Evolutionary conservation across 352 stramenopile species (phyloP).

Genomic region (Blastocystis sp.): DNA sequence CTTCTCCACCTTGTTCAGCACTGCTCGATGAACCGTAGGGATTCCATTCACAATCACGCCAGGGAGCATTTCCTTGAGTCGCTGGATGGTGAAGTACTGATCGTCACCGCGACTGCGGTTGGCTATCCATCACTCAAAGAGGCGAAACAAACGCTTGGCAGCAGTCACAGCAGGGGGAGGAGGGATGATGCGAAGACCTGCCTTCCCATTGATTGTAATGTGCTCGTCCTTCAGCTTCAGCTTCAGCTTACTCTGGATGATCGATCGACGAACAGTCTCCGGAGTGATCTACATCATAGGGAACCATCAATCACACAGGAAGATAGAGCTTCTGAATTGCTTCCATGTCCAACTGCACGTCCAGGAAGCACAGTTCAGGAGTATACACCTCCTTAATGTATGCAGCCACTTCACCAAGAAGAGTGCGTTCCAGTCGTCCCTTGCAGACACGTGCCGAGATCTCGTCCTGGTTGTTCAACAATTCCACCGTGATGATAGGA

Average conservation of each 20-base stretch:
- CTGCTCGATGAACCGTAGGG: conserved; percentile 88
- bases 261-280: conserved; percentile 79
- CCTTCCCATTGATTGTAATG: conserved; percentile 71
- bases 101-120: conserved; percentile 71
- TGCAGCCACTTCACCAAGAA: conserved; percentile 81
- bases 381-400: conserved; percentile 97
- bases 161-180: conserved; percentile 67
- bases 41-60: conserved; percentile 96
- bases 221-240: conserved; percentile 78
- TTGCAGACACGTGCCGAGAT: conserved; percentile 94
- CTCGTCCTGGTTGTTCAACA: conserved; percentile 77
- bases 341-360: conserved; percentile 90
- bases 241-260: conserved; percentile 78
- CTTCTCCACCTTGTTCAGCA: conserved; percentile 94
- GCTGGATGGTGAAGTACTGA: conserved; percentile 86
- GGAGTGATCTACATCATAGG: conserved; percentile 77
- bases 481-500: conserved; percentile 94
- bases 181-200: conserved; percentile 72
- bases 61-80: conserved; percentile 86
- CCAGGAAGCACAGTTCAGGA: conserved; percentile 85
- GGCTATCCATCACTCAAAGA: conserved; percentile 37
- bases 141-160: not conserved
- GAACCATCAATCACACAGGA: conserved; percentile 37
- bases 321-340: conserved; percentile 89
- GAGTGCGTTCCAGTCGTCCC: conserved; percentile 96